Evolutionary conservation across 179 eudicot genomes (phyloP).

Genomic region (Actinidia arguta): DNA sequence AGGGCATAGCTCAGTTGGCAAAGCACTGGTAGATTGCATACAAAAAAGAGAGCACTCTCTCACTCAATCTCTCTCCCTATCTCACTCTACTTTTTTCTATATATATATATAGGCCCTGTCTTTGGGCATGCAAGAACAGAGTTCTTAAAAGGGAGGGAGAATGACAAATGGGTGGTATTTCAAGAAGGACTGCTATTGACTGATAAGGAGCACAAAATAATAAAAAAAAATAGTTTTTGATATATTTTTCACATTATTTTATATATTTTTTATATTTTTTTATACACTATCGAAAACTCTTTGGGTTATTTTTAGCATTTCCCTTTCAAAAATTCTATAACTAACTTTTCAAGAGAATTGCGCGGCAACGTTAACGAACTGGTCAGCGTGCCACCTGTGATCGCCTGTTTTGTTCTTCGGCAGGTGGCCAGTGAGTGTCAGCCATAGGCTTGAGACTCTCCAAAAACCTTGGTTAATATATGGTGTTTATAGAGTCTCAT

Average conservation of each 20-base stretch:
- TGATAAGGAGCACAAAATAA: too few species aligned
- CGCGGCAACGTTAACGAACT: neutral
- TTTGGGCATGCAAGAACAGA: neutral
- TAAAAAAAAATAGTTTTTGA: too few species aligned
- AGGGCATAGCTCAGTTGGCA: neutral
- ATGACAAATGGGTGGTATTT: neutral
- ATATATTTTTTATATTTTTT: too few species aligned
- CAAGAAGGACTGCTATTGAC: too few species aligned
- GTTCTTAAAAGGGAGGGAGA: neutral
- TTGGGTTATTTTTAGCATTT: too few species aligned
- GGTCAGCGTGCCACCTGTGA: neutral
- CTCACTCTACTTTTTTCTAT: neutral
- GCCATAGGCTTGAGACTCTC: neutral
- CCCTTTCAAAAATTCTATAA: neutral
- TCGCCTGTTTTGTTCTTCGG: neutral
- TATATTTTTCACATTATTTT: too few species aligned
- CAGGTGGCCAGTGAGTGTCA: neutral
- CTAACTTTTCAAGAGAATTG: neutral
- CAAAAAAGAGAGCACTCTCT: conserved; percentile 24
- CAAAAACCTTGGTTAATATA: too few species aligned
- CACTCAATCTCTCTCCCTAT: neutral
- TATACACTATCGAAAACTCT: too few species aligned
- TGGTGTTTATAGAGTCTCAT: too few species aligned
- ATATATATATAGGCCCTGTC: neutral
- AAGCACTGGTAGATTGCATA: too few species aligned